phyloP scores from a whole-genome alignment of 108 stramenopile genomes.

The Fragilaria crotonensis region DNA sequence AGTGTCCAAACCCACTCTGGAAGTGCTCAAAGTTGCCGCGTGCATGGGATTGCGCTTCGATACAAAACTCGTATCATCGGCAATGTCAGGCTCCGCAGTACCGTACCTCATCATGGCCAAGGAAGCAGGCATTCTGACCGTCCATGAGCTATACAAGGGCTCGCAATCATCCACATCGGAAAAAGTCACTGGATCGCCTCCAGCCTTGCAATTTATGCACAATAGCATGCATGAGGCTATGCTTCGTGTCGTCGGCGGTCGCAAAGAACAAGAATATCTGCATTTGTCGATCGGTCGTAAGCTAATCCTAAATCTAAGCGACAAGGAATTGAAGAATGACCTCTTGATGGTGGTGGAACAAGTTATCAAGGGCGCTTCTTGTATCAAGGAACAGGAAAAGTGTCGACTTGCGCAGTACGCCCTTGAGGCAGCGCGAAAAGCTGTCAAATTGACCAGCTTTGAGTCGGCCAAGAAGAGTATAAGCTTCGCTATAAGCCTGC shows the following conservation, averaged over 20 bases:
- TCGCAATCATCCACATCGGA: neutral
- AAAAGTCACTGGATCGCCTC: neutral
- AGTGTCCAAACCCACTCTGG: neutral
- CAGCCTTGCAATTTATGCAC: slow-evolving; percentile 15
- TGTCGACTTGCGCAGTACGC: neutral
- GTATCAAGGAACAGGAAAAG: neutral
- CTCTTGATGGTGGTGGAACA: neutral
- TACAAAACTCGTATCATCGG: slow-evolving; percentile 13
- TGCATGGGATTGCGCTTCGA: slow-evolving; percentile 46
- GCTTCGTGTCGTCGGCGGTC: slow-evolving; percentile 16
- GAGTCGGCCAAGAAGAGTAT: neutral
- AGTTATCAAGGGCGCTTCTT: neutral
- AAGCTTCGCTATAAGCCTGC: neutral
- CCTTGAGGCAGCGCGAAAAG: slow-evolving; percentile 1
- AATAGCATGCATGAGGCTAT: slow-evolving; percentile 30
- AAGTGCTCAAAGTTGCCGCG: slow-evolving; percentile 40
- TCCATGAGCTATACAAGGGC: neutral
- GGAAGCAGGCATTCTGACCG: slow-evolving; percentile 12
- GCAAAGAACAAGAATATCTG: slow-evolving; percentile 13
- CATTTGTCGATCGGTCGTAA: slow-evolving; percentile 37
- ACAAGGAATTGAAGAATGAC: neutral
- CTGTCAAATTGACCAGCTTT: neutral
- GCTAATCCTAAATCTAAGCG: slow-evolving; percentile 17
- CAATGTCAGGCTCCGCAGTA: neutral
- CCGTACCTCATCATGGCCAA: slow-evolving; percentile 4